Base-by-base conservation (phyloP, 2,329 filamentous ascomycete species). In the Penicillium sp. region DNA sequence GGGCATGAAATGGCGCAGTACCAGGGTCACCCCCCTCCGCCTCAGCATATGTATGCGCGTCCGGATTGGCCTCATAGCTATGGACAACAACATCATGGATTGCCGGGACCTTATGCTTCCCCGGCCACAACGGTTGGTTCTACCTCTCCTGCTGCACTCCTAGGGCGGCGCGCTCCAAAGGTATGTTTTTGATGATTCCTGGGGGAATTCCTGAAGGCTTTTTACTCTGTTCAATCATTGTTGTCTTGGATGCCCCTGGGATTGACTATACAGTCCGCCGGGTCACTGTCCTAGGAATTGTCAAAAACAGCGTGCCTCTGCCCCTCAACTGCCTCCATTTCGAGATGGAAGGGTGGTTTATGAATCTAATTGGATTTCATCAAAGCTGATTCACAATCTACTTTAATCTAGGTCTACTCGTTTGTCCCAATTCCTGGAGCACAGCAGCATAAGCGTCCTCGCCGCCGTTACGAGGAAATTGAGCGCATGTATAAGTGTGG, bases 401-500 rank as follows among this genome's bases (percentile, higher is more conserved):
- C 5, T 58, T 54, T 57, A 59, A 65, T 79, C 74, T 65, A 97
- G 83, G 93, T 99, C 38, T 97, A 97, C 73, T 97, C 92, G 0
- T 97, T 99, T 70, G 94, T 97, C 31, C 93, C 94, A 0, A 97
- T 97, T 68, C 94, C 94, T 2, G 94, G 94, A 61, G 91, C 93
- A 12, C 92, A 97, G 72, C 94, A 99, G 73, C 93, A 97, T 75
- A 99, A 99, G 80, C 86, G 94, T 56, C 94, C 94, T 12, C 85
- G 94, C 61, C 83, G 94, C 67, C 86, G 94, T 51, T 99, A 97
- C 68, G 94, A 99, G 76, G 94, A 99, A 73, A 99, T 99, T 67
- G 94, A 99, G 79, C 88, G 94, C 71, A 97, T 99, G 94, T 97
- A 99, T 81, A 97, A 97, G 77, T 99, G 94, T 71, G 94, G 93